Percentiles rank a stretch among this genome's conserved stretches.
Conservation (phyloP, 352 stramenopile genomes). For the Globisporangium okanoganense region DNA sequence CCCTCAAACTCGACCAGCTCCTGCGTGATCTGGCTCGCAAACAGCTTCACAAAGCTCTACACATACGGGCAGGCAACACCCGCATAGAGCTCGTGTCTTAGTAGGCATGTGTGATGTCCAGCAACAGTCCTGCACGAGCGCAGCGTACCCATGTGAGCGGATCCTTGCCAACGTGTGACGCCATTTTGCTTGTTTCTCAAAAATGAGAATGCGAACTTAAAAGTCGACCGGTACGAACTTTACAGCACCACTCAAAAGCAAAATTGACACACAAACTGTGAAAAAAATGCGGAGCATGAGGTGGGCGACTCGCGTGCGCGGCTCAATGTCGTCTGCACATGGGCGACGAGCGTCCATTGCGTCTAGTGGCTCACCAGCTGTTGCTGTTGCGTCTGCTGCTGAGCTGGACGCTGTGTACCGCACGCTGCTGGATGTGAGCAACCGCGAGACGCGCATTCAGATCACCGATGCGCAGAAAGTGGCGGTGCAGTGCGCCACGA, state of each 20-base stretch:
- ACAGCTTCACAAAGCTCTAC: constrained; percentile 68
- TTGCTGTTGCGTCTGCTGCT: not conserved
- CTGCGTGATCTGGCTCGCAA: constrained; percentile 37
- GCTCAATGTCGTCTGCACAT: not conserved
- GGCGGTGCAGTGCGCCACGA: constrained; percentile 36
- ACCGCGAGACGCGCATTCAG: constrained; percentile 14
- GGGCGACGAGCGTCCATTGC: not conserved
- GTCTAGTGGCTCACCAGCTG: not conserved
- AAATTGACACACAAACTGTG: not conserved
- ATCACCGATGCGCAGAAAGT: constrained; percentile 39
- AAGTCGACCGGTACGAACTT: no score
- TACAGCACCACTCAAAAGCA: not conserved
- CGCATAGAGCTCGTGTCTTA: not conserved
- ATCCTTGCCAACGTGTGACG: constrained; percentile 23
- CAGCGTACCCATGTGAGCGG: constrained; percentile 53
- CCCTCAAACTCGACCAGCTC: constrained; percentile 43
- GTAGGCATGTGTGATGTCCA: not conserved
- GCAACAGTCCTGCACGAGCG: not conserved
- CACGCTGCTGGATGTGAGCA: constrained; percentile 30
- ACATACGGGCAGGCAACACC: not conserved
- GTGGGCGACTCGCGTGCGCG: not conserved
- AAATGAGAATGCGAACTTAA: not conserved
- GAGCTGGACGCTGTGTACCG: constrained; percentile 35
- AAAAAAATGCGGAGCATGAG: not conserved
- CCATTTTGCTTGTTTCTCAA: constrained; percentile 2